Evolutionary conservation across 139 green algal species (phyloP), one percentile per base, ranked within the genome.

Genomic region (Astrephomene gubernaculifera): DNA sequence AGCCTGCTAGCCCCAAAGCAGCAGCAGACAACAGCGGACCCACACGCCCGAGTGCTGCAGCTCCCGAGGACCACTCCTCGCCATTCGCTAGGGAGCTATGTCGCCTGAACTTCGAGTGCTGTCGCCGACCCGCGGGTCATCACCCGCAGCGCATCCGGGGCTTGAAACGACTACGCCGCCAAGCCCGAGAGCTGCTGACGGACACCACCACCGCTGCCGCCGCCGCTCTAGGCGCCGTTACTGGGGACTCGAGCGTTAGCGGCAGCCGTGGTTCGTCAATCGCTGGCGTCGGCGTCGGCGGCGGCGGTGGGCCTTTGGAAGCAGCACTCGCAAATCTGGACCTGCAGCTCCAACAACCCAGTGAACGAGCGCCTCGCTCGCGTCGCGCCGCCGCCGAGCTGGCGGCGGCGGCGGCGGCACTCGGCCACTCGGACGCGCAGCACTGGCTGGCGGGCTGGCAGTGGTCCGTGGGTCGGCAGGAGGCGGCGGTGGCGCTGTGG

Each of bases 361-460:
- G 25, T 17, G 78, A 84, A 63, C 78, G 78, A 6, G 78, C 61
- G 63, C 27, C 14, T 1, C 1, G 17, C 25, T 19, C 63, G 2
- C 78, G 78, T 5, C 78, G 78, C 19, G 78, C 78, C 9, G 78
- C 78, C 14, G 78, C 78, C 2, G 78, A 84, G 9, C 33, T 84
- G 43, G 74, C 74, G 78, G 78, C 78, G 61, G 78, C 78, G 44
- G 78, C 78, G 78, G 78, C 63, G 24, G 78, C 43, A 31, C 78
- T 71, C 17, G 78, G 78, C 3, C 60, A 84, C 44, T 31, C 78
- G 43, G 43, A 43, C 4, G 78, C 78, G 63, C 63, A 74, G 78
- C 78, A 84, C 78, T 84, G 78, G 78, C 44, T 84, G 60, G 78
- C 78, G 78, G 78, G 78, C 21, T 84, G 78, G 78, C 78, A 70